Base-by-base conservation (phyloP, 2,329 filamentous ascomycete genomes). In the Arachnopeziza araneosa region DNA sequence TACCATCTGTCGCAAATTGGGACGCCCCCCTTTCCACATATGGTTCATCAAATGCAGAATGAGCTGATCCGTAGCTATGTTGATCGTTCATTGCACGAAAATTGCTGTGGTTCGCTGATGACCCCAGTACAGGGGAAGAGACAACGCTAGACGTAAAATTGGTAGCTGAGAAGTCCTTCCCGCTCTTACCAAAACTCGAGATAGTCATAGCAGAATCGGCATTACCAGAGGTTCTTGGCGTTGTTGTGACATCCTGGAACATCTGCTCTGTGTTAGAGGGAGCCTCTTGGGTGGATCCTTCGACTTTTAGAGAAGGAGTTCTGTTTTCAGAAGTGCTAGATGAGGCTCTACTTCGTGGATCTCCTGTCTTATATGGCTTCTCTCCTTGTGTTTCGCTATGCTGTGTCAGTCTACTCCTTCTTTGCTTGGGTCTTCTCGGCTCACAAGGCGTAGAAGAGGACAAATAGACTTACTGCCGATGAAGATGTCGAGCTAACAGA, bases 401-500 rank as follows among this genome's bases (percentile, higher is more conserved):
- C 49, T 22, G 30, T 19, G 59, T 69, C 54, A 71, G 64, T 30
- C 26, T 9, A 4, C 26, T 30, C 26, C 26, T 30, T 44, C 24
- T 51, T 55, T 48, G 8, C 30, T 52, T 22, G 22, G 12, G 32
- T 23, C 12, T 24, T 6, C 17, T 22, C 8, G 22, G 19, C 22
- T 24, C 3, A 59, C 17, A 32, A 21, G 30, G 19, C 12, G 30
- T 49, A 24, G 49, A 17, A 32, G 17, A 24, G 23, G 30, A 19
- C 30, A 23, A 51, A 60, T 54, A 30, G 19, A 73, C 77, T 69
- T 69, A 83, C 80, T 83, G 80, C 74, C 77, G 75, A 63, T 77
- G 75, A 60, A 77, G 71, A 66, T 87, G 84, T 48, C 84, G 80
- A n/a, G 80, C 76, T 21, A 86, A 75, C 12, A 87, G 73, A 69